These are phyloP conservation scores for Cercospora zeina DNA, from an alignment of 2,329 filamentous ascomycete species.

Conservation along the genomic window DNA sequence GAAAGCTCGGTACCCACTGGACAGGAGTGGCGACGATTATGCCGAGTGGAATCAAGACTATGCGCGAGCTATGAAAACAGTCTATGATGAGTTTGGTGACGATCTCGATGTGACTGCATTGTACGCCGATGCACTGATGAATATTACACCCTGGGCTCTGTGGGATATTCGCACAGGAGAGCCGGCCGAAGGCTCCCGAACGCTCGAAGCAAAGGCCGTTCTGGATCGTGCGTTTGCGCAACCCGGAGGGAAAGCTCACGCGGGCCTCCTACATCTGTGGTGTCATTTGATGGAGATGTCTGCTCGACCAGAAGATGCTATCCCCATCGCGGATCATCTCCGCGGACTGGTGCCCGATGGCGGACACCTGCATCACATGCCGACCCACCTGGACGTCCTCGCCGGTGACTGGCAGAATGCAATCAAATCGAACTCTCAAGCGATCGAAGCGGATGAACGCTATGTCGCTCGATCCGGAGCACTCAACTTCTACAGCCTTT, in stretches of 20 bases:
- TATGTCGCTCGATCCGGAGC: conserved; percentile 61
- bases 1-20: conserved; percentile 56
- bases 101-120: conserved; percentile 65
- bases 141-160: conserved; percentile 63
- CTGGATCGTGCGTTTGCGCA: conserved; percentile 60
- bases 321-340: conserved; percentile 62
- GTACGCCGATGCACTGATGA: conserved; percentile 66
- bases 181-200: conserved; percentile 57
- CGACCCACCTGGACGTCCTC: conserved; percentile 72
- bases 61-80: conserved; percentile 60
- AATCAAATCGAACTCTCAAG: conserved; percentile 65
- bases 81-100: conserved; percentile 55
- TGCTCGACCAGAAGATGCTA: conserved; percentile 60
- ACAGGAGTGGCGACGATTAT: conserved; percentile 56
- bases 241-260: conserved; percentile 57
- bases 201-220: conserved; percentile 59
- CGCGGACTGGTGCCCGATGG: conserved; percentile 67
- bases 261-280: conserved; percentile 72
- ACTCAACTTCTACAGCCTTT: conserved; percentile 74
- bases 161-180: conserved; percentile 63
- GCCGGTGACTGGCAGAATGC: conserved; percentile 69
- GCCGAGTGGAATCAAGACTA: conserved; percentile 60
- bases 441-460: conserved; percentile 67
- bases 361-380: conserved; percentile 75
- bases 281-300: conserved; percentile 81